A percentile compares a stretch with the other conserved stretches of the same genome.
Conservation (phyloP, 257 asterid species). For the Thymus quinquecostatus region DNA sequence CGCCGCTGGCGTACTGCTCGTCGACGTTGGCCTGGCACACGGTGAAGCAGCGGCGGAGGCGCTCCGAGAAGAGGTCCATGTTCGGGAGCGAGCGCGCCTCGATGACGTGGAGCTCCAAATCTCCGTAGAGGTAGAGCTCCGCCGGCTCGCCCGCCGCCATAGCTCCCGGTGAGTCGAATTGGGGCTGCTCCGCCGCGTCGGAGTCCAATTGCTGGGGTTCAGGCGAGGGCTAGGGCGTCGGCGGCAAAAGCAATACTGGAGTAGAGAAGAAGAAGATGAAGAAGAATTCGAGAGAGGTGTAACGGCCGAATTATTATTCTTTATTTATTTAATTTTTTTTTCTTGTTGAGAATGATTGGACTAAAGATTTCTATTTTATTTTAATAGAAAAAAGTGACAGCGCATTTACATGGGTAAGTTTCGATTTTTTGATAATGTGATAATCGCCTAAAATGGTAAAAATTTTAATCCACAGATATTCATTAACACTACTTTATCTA, state of each 20-base stretch:
- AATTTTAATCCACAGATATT: no score
- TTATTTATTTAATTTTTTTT: not conserved
- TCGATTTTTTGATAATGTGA: no score
- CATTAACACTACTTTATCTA: no score
- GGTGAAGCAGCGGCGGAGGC: slow-evolving; percentile 66
- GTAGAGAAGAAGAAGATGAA: not conserved
- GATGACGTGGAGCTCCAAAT: slow-evolving; percentile 61
- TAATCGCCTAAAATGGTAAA: no score
- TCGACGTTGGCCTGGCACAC: slow-evolving; percentile 40
- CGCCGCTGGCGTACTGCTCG: slow-evolving; percentile 35
- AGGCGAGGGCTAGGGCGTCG: not conserved
- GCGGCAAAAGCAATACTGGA: no score
- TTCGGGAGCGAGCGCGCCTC: slow-evolving; percentile 84
- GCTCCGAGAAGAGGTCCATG: slow-evolving; percentile 77
- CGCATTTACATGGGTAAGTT: no score
- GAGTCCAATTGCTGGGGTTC: not conserved
- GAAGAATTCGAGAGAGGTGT: not conserved
- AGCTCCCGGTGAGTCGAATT: not conserved
- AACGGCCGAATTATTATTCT: slow-evolving; percentile 5
- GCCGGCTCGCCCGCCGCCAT: slow-evolving; percentile 56
- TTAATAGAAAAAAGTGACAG: not conserved
- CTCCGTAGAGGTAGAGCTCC: slow-evolving; percentile 65
- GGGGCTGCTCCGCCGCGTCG: not conserved
- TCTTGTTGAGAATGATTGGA: slow-evolving; percentile 6
- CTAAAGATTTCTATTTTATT: not conserved